Evolutionary conservation across 2,329 filamentous ascomycete genomes (phyloP), one percentile per base, ranked within the genome.

Genomic region (Colletotrichum echinochloae): DNA sequence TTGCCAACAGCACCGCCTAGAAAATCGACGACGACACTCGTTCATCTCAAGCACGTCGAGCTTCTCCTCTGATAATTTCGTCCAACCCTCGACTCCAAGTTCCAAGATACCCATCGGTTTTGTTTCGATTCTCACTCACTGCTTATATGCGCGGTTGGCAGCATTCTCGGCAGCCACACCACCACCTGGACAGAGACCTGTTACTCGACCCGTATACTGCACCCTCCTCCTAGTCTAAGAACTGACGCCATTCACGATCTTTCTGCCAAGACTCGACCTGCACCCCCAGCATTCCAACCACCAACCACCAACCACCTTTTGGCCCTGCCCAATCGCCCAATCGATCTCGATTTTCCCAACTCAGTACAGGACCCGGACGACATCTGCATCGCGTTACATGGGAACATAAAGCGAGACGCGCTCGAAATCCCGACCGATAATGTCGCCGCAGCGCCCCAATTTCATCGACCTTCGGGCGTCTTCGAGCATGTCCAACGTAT

Each of bases 401-500:
- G 68, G 35, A 72, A 44, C 46, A 33, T 52, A 30, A 41, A 56
- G 30, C 48, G 48, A 64, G 65, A 51, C 26, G 20, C 57, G 56
- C 65, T 66, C 44, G 37, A 59, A 49, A 70, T 18, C 26, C 20
- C 59, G 28, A 63, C 37, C 56, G 48, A 65, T 61, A 75, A 80
- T 65, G 66, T 91, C 91, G 88, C 80, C 85, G 65, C 81, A 83
- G 75, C 85, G 89, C 74, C 89, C 90, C 46, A 84, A 84, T 69
- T 83, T 88, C 73, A 83, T 90, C 77, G 89, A 92, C 76, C 79
- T 89, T 75, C 86, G 89, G 78, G 86, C 88, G 65, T 81, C 84
- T 33, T 88, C 87, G 20, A 79, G 81, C 65, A 73, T 77, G 28
- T 83, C 83, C 60, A 75, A 82, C 14, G 77, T 84, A 63, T 84